These are phyloP conservation scores for Craterostigma plantagineum DNA, from an alignment of 257 asterid species.

Conservation along the genomic window DNA sequence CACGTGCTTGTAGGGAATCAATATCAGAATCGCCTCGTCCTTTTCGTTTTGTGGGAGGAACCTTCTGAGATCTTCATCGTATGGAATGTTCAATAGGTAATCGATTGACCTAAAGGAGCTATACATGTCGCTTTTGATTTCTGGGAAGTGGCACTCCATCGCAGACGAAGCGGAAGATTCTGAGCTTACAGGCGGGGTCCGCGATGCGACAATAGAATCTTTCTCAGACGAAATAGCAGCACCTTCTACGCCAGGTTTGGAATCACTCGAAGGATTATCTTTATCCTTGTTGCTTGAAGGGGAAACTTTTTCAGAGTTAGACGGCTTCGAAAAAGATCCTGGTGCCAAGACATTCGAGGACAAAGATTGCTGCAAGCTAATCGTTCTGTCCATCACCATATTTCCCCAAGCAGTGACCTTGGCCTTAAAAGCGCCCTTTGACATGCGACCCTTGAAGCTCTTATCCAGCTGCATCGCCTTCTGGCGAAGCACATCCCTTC, in stretches of 20 bases:
- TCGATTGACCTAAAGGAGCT: conserved; percentile 15
- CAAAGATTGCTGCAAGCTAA: conserved; percentile 15
- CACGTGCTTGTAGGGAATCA: conserved; percentile 21
- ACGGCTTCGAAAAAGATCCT: conserved; percentile 19
- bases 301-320: conserved; percentile 8
- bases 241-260: too few species aligned
- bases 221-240: too few species aligned
- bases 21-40: conserved; percentile 26
- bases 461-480: conserved; percentile 49
- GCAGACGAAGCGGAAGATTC: conserved; percentile 13
- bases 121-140: conserved; percentile 8
- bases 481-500: conserved; percentile 48
- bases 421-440: conserved; percentile 58
- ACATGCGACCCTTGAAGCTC: conserved; percentile 31
- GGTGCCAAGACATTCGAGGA: conserved; percentile 22
- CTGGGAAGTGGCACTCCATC: too few species aligned
- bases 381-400: conserved; percentile 42
- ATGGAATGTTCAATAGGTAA: conserved; percentile 31
- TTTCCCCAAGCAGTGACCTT: conserved; percentile 51
- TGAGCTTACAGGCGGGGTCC: conserved; percentile 6
- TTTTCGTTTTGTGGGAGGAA: conserved; percentile 29
- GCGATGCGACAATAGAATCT: too few species aligned
- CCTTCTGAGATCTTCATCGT: conserved; percentile 30
- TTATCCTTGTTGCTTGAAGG: too few species aligned
- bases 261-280: too few species aligned